Conservation (phyloP, 2,329 filamentous ascomycete genomes). For the Colletotrichum filicis region DNA sequence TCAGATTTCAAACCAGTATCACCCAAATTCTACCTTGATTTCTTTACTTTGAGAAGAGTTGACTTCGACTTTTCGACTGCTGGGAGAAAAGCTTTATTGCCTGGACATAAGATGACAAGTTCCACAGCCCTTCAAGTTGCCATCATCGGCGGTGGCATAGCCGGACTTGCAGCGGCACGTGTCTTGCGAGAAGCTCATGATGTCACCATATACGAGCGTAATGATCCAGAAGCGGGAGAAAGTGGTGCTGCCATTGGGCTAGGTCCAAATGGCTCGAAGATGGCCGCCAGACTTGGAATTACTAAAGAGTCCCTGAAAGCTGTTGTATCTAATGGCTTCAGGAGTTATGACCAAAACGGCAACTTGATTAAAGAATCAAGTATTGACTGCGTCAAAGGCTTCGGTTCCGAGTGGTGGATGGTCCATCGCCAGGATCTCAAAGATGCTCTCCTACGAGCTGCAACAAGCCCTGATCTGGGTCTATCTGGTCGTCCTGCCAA, state of each 20-base stretch:
- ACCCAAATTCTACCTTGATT: no score
- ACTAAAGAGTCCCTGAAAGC: background rate
- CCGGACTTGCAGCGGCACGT: background rate
- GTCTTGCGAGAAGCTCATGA: background rate
- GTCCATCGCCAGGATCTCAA: background rate
- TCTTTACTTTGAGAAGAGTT: no score
- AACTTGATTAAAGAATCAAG: background rate
- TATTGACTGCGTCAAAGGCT: background rate
- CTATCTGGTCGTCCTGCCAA: background rate
- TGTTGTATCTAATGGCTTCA: background rate
- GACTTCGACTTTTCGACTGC: background rate
- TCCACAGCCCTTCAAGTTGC: background rate
- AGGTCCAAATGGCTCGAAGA: background rate
- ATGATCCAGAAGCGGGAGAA: background rate
- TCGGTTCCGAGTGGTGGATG: background rate
- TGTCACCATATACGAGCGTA: conserved; percentile 1
- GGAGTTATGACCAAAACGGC: background rate
- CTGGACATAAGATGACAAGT: background rate
- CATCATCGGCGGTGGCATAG: conserved; percentile 3
- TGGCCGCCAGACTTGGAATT: background rate
- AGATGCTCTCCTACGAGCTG: background rate
- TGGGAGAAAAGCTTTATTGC: background rate
- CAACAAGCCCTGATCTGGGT: background rate
- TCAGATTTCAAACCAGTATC: background rate
- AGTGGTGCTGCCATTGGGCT: background rate